These are phyloP conservation scores for Candida sp. DNA, from an alignment of 1,139 yeast species.

Conservation along the genomic window DNA sequence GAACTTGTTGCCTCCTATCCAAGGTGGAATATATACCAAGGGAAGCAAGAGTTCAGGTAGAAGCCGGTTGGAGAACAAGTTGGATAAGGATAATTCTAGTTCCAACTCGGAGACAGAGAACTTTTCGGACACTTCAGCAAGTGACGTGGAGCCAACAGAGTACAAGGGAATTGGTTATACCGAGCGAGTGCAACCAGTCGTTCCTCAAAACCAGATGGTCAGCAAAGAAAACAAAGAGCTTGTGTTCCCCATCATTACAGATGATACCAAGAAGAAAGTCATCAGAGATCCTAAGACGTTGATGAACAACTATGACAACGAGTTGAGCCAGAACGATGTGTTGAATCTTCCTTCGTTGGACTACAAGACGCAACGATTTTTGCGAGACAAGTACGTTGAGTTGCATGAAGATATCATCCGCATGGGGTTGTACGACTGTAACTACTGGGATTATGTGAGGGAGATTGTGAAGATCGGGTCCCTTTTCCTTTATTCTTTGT, in stretches of 20 bases:
- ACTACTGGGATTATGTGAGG: conserved; percentile 68
- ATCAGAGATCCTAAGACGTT: conserved; percentile 59
- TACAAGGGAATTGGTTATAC: conserved; percentile 36
- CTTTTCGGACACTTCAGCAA: conserved; percentile 16
- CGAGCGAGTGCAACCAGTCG: conserved; percentile 47
- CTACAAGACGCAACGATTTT: conserved; percentile 60
- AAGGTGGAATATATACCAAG: conserved; percentile 63
- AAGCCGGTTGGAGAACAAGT: conserved; percentile 18
- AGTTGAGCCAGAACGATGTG: conserved; percentile 56
- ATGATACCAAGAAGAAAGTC: conserved; percentile 6
- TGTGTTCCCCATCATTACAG: conserved; percentile 34
- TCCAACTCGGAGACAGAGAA: conserved; percentile 18
- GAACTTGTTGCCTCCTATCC: conserved; percentile 86
- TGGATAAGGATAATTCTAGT: conserved; percentile 17
- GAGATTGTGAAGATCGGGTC: conserved; percentile 66
- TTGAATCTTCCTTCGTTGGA: conserved; percentile 66
- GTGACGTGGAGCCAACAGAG: conserved; percentile 4
- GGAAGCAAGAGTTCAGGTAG: conserved; percentile 1
- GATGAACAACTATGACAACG: conserved; percentile 63
- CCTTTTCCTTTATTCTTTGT: conserved; percentile 54
- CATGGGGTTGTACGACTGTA: conserved; percentile 71
- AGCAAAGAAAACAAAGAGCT: conserved; percentile 37
- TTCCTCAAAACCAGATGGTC: conserved; percentile 52
- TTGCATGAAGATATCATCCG: conserved; percentile 60
- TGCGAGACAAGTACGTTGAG: conserved; percentile 61